A percentile compares a stretch with the other conserved stretches of the same genome.
phyloP scores from a whole-genome alignment of 768 basidiomycete species.

The Amanita brunnescens region DNA sequence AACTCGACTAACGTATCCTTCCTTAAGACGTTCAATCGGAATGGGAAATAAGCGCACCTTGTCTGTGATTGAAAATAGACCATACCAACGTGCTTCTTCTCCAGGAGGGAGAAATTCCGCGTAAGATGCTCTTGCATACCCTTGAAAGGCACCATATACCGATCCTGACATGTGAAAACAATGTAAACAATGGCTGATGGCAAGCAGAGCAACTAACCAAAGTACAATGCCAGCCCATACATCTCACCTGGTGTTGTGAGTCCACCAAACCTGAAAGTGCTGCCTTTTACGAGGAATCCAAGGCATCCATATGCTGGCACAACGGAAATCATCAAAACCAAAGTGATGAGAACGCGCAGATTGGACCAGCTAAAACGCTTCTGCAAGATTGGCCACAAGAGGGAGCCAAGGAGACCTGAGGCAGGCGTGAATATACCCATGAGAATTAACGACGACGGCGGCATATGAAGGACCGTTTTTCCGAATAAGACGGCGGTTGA shows the following conservation, averaged over 20 bases:
- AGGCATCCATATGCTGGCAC: conserved; percentile 80
- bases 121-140: conserved; percentile 82
- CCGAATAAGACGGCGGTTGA: conserved; percentile 89
- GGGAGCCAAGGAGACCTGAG: conserved; percentile 75
- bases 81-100: conserved; percentile 88
- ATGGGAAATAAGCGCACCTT: conserved; percentile 38
- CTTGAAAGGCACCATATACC: conserved; percentile 87
- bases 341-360: conserved; percentile 50
- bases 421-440: conserved; percentile 73
- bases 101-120: conserved; percentile 80
- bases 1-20: conserved; percentile 53
- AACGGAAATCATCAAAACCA: conserved; percentile 56
- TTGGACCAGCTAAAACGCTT: conserved; percentile 57
- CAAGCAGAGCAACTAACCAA: conserved; percentile 40
- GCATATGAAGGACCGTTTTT: conserved; percentile 82
- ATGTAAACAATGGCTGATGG: background rate
- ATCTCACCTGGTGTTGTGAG: conserved; percentile 77
- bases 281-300: conserved; percentile 57
- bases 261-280: conserved; percentile 45
- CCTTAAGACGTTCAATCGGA: conserved; percentile 3
- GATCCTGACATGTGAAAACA: conserved; percentile 29
- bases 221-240: conserved; percentile 75
- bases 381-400: conserved; percentile 75
- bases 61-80: conserved; percentile 85
- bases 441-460: conserved; percentile 65